A percentile compares a stretch with the other conserved stretches of the same genome.
Conservation (phyloP, 768 basidiomycete species). For the Leucocoprinus leucothites region DNA sequence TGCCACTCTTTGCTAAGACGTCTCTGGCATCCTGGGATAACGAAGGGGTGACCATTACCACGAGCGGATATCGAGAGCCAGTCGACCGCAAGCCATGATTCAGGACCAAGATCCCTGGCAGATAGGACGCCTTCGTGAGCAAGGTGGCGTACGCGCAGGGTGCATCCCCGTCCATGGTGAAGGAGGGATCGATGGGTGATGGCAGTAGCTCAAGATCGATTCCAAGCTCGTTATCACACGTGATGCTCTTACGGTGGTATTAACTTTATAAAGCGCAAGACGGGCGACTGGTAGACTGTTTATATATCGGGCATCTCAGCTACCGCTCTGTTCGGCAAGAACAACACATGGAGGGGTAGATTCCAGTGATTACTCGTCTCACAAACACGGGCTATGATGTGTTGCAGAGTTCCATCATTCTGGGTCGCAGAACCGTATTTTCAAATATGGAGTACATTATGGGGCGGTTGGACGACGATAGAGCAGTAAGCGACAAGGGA, state of each 20-base stretch:
- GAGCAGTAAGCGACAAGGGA: background rate
- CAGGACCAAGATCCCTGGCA: constrained; percentile 62
- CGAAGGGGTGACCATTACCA: constrained; percentile 70
- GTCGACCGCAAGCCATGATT: constrained; percentile 51
- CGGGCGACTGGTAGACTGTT: no score
- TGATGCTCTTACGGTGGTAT: no score
- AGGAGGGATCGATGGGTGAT: background rate
- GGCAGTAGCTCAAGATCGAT: background rate
- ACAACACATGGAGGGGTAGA: no score
- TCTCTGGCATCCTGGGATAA: constrained; percentile 49
- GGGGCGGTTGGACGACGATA: constrained; percentile 3
- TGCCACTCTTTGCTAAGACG: constrained; percentile 50
- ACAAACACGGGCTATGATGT: no score
- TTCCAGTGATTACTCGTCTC: no score
- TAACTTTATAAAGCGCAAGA: no score
- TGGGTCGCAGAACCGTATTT: background rate
- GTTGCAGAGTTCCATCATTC: background rate
- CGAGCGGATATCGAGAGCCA: constrained; percentile 66
- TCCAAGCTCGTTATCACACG: no score
- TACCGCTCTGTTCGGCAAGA: no score
- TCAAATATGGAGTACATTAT: constrained; percentile 12
- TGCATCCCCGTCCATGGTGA: constrained; percentile 25
- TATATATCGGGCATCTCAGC: no score
- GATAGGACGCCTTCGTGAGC: constrained; percentile 69
- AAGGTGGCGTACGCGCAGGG: constrained; percentile 73